These are phyloP conservation scores for Phytopythium aichiense DNA, from an alignment of 352 stramenopile species.

Conservation along the genomic window DNA sequence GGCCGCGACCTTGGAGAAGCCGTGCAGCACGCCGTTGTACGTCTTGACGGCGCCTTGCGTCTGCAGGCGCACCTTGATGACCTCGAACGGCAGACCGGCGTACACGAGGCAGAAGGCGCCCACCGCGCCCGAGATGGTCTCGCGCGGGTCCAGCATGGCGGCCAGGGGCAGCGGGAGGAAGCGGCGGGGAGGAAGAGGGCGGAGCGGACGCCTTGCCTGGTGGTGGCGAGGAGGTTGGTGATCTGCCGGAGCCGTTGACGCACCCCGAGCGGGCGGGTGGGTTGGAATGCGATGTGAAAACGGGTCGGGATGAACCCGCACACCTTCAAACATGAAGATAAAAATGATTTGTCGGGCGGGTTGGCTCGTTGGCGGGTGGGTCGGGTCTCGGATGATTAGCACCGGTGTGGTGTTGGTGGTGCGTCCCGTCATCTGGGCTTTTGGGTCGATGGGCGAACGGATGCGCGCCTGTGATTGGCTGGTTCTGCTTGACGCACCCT, in stretches of 20 bases:
- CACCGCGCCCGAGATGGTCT: constrained; percentile 71
- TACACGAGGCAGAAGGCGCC: constrained; percentile 84
- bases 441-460: too few relatives aligned
- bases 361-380: too few relatives aligned
- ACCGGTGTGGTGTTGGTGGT: too few relatives aligned
- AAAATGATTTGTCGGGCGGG: too few relatives aligned
- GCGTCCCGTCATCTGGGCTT: too few relatives aligned
- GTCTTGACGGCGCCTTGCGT: constrained; percentile 57
- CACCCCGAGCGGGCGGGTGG: background rate
- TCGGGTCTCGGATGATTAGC: background rate
- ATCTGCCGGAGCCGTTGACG: too few relatives aligned
- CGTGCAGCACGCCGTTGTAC: constrained; percentile 64
- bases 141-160: constrained; percentile 65
- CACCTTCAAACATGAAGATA: too few relatives aligned
- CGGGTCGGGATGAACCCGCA: background rate
- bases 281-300: background rate
- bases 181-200: background rate
- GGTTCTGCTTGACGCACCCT: too few relatives aligned
- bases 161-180: background rate
- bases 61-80: constrained; percentile 84
- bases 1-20: constrained; percentile 63
- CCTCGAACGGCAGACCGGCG: constrained; percentile 83
- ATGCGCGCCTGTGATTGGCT: too few relatives aligned
- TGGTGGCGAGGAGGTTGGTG: background rate
- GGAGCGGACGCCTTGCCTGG: too few relatives aligned